Evolutionary conservation across 768 basidiomycete species (phyloP).

Genomic region (Sarcomyxa edulis): DNA sequence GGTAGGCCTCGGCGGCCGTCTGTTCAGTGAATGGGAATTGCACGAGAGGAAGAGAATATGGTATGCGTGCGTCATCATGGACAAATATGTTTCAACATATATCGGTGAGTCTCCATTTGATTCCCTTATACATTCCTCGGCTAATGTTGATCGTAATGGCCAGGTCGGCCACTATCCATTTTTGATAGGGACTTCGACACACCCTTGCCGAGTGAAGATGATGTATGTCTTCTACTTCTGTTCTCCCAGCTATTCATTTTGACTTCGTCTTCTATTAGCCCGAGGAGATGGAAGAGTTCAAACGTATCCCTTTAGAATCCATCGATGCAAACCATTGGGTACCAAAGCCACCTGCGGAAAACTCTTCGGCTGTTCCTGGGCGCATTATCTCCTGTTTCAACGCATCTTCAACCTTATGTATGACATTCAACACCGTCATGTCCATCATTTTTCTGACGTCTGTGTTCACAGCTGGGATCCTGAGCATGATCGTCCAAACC

Average conservation of each 20-base stretch:
- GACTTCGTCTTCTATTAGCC: slow-evolving; percentile 24
- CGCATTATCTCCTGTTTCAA: slow-evolving; percentile 71
- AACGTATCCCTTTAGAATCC: slow-evolving; percentile 24
- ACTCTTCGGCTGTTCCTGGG: slow-evolving; percentile 31
- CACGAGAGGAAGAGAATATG: slow-evolving; percentile 71
- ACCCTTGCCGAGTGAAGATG: slow-evolving; percentile 51
- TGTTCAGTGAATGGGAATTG: slow-evolving; percentile 60
- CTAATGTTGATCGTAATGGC: slow-evolving; percentile 4
- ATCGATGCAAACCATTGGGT: slow-evolving; percentile 1
- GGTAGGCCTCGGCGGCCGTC: slow-evolving; percentile 43
- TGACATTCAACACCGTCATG: slow-evolving; percentile 17
- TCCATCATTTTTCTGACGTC: slow-evolving; percentile 4
- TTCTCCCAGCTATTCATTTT: background rate
- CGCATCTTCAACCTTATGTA: slow-evolving; percentile 68
- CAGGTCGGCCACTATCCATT: slow-evolving; percentile 69
- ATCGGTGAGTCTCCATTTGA: slow-evolving; percentile 43
- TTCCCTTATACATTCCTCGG: slow-evolving; percentile 5
- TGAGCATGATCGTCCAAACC: slow-evolving; percentile 62
- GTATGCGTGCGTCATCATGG: slow-evolving; percentile 76
- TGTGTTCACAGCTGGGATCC: slow-evolving; percentile 50
- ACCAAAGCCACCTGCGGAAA: slow-evolving; percentile 3
- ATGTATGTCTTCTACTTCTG: slow-evolving; percentile 48
- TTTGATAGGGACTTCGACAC: slow-evolving; percentile 77
- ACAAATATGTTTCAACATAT: slow-evolving; percentile 75
- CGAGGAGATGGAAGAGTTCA: slow-evolving; percentile 63